Evolutionary conservation across 2,329 filamentous ascomycete genomes (phyloP).

Genomic region (Verticillium isaacii): DNA sequence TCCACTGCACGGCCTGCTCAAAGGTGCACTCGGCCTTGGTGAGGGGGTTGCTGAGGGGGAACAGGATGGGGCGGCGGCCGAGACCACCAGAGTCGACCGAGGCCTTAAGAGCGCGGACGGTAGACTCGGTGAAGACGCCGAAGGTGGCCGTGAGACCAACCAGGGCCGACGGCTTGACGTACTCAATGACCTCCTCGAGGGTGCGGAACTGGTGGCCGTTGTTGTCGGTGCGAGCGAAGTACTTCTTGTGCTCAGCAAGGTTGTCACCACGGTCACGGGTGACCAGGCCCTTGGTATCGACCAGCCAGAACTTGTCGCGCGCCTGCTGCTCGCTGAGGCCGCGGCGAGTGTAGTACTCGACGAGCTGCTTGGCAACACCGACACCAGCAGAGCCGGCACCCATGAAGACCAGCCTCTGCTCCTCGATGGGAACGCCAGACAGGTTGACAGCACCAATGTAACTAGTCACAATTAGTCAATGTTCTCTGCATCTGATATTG

Average conservation of each 20-base stretch:
- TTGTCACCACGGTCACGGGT: conserved; percentile 90
- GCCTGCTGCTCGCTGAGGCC: conserved; percentile 86
- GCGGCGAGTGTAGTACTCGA: conserved; percentile 92
- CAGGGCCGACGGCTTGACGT: conserved; percentile 90
- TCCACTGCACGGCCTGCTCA: conserved; percentile 87
- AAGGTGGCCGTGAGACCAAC: conserved; percentile 93
- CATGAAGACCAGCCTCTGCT: conserved; percentile 94
- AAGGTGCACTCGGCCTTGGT: conserved; percentile 98
- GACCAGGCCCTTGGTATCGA: conserved; percentile 94
- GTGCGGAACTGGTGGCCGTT: conserved; percentile 67
- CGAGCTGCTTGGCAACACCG: conserved; percentile 95
- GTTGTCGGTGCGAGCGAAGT: conserved; percentile 63
- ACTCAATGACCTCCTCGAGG: conserved; percentile 86
- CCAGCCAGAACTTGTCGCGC: conserved; percentile 90
- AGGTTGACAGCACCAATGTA: conserved; percentile 74
- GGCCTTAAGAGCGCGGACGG: conserved; percentile 66
- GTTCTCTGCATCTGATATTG: background rate
- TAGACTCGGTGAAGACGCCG: conserved; percentile 86
- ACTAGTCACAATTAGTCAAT: conserved; percentile 50
- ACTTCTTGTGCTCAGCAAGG: conserved; percentile 83
- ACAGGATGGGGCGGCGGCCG: conserved; percentile 82
- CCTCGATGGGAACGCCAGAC: conserved; percentile 77
- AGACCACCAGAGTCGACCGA: conserved; percentile 58
- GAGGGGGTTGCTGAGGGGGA: conserved; percentile 93
- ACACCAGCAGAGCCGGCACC: conserved; percentile 94